Evolutionary conservation across 345 rosid genomes (phyloP), one percentile per base, ranked within the genome.

Genomic region (Populus tremula): DNA sequence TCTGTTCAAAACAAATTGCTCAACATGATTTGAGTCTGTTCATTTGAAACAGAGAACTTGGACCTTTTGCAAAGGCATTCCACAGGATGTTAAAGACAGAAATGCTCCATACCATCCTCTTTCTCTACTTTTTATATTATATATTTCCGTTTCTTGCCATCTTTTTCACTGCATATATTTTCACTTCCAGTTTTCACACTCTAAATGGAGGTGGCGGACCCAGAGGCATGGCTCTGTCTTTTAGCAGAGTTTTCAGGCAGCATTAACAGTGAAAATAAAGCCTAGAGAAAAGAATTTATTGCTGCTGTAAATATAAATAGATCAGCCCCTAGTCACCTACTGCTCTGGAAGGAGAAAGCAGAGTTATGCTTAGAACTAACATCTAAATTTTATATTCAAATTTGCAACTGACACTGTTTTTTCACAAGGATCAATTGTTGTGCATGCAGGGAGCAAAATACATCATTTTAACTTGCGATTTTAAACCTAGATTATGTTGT

Each of bases 71-170:
- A 70, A 81, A 76, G 87, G 77, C 83, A 78, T 72, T 76, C 78
- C 68, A 78, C 86, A 76, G 73, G 78, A 74, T 76, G 80, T 83
- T 81, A 81, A 88, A 72, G 87, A 88, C 88, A 84, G 86, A 84
- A 88, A 82, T 82, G 87, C 87, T 86, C 91, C 91, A 90, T 88
- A 81, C 90, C 86, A 63, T 64, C 65, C 45, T 73, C 63, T 72
- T 70, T 67, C 67, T 63, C 2, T 33, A 77, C 50, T 59, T 68
- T 74, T 71, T 79, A 71, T 67, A 68, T 71, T 36, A 25, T 25
- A 25, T 25, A 64, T 75, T 77, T 78, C 59, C 36, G 54, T 38
- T 54, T 80, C 53, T 64, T 76, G 64, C 53, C 39, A 63, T 80
- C 38, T 76, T 77, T 85, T 78, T 72, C 76, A 70, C 66, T 50